Conservation (phyloP, 345 rosid species). For the Eucalyptus curtisii region DNA sequence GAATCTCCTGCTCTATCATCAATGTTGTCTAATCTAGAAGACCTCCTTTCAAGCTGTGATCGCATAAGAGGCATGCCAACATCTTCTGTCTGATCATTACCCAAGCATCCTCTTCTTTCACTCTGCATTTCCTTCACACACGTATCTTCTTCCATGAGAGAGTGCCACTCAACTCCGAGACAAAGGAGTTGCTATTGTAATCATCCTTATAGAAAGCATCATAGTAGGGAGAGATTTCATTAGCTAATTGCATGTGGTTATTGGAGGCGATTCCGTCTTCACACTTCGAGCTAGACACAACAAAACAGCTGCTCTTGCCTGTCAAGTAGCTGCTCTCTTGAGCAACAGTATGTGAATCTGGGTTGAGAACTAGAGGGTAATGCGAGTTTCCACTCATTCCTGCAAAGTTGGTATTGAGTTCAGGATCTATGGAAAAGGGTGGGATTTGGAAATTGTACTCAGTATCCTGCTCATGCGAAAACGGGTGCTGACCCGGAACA, state of each 20-base stretch:
- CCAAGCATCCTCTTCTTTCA: background rate
- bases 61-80: background rate
- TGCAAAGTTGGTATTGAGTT: background rate
- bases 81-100: background rate
- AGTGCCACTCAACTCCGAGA: background rate
- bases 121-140: background rate
- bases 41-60: slow-evolving; percentile 24
- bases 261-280: background rate
- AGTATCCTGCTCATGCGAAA: slow-evolving; percentile 3
- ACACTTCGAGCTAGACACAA: background rate
- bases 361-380: slow-evolving; percentile 2
- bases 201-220: background rate
- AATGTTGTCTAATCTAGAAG: background rate
- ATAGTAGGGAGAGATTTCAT: background rate
- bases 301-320: slow-evolving; percentile 1
- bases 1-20: background rate
- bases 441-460: background rate
- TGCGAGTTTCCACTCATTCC: background rate
- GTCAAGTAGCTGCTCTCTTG: slow-evolving; percentile 4
- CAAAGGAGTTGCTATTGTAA: background rate
- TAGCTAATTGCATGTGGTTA: background rate
- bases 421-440: slow-evolving; percentile 3
- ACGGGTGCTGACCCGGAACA: slow-evolving; percentile 8
- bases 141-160: background rate
- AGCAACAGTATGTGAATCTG: slow-evolving; percentile 1